A percentile compares a stretch with the other conserved stretches of the same genome.
Evolutionary conservation across 2,329 filamentous ascomycete genomes (phyloP).

Genomic region (Bisporella sp.): DNA sequence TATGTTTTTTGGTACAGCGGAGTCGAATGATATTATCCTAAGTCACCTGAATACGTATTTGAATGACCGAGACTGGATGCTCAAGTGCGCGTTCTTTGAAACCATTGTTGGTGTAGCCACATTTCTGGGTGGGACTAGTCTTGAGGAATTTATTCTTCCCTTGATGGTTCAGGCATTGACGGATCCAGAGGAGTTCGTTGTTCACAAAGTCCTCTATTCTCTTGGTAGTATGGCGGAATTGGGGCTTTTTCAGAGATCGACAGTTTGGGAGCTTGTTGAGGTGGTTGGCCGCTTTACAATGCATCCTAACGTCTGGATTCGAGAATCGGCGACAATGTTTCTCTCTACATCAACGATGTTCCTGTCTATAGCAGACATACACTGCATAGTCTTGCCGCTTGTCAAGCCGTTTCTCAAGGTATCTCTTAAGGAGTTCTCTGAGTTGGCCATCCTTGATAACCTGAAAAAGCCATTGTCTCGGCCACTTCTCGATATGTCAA

Average conservation of each 20-base stretch:
- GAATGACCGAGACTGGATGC: constrained; percentile 92
- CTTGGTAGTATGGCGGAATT: constrained; percentile 82
- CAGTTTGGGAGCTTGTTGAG: constrained; percentile 82
- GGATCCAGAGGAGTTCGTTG: constrained; percentile 88
- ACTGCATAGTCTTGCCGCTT: constrained; percentile 76
- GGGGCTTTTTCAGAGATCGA: constrained; percentile 77
- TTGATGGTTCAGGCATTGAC: constrained; percentile 93
- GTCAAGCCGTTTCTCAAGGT: constrained; percentile 77
- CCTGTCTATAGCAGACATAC: constrained; percentile 70
- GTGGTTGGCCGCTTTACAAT: constrained; percentile 79
- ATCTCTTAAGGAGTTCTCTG: constrained; percentile 60
- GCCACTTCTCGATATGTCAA: constrained; percentile 74
- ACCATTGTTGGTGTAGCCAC: constrained; percentile 88
- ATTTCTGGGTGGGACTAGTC: constrained; percentile 78
- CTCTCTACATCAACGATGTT: constrained; percentile 69
- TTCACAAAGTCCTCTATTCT: constrained; percentile 83
- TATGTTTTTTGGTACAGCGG: constrained; percentile 87
- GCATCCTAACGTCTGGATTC: constrained; percentile 93
- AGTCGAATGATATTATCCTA: constrained; percentile 90
- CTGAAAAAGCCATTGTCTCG: constrained; percentile 77
- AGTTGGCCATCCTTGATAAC: constrained; percentile 69
- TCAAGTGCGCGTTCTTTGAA: constrained; percentile 96
- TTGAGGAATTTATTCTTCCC: constrained; percentile 93
- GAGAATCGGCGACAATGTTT: constrained; percentile 82
- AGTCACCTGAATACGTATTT: constrained; percentile 96